A percentile compares a stretch with the other conserved stretches of the same genome.
Evolutionary conservation across 306 rosid genomes (phyloP).

Genomic region (Cucurbita ficifolia): DNA sequence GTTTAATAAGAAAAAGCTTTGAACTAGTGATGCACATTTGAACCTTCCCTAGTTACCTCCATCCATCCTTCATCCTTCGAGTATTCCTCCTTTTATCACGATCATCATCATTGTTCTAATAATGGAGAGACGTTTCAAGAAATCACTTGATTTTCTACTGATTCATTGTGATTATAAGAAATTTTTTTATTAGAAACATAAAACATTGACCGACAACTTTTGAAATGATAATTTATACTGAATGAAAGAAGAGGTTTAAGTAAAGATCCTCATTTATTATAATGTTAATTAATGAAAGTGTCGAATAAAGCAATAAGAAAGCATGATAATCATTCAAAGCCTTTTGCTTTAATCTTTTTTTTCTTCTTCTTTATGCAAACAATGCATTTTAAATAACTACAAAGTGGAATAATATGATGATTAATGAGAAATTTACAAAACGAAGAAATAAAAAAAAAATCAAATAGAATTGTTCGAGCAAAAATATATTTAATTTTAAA

Average conservation of each 20-base stretch:
- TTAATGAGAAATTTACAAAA: neutral
- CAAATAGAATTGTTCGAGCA: too few species aligned
- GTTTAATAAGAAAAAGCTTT: slow-evolving; percentile 2
- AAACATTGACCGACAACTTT: too few species aligned
- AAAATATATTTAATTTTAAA: too few species aligned
- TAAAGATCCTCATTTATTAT: neutral
- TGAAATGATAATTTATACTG: too few species aligned
- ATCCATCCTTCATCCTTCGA: too few species aligned
- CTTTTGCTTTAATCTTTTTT: neutral
- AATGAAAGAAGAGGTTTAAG: neutral
- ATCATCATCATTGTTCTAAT: neutral
- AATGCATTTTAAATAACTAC: neutral
- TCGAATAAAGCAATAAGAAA: neutral
- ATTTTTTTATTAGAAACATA: too few species aligned
- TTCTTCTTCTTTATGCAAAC: neutral
- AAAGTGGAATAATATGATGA: neutral
- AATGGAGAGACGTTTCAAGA: neutral
- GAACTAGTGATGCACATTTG: neutral
- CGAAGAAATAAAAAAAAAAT: neutral
- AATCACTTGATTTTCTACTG: neutral
- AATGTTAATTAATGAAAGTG: neutral
- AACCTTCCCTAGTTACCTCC: slow-evolving; percentile 12
- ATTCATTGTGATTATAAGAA: neutral
- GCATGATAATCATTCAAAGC: neutral
- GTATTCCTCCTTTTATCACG: slow-evolving; percentile 14